Base-by-base conservation (phyloP, 306 rosid genomes). In the Benincasa hispida region DNA sequence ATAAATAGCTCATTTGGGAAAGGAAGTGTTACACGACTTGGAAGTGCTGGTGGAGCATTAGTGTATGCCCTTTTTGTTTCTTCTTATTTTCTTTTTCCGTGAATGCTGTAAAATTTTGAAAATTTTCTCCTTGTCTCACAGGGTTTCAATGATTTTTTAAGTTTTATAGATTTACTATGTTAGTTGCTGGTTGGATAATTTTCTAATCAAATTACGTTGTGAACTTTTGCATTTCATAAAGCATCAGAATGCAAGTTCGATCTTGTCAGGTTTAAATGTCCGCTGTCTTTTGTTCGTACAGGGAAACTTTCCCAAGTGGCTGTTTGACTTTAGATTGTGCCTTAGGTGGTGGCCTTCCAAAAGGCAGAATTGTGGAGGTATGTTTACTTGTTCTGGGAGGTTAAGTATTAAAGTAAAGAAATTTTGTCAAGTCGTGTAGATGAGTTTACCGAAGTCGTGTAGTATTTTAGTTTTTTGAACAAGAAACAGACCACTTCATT, bases 241-340 rank as follows among this genome's bases (percentile, higher is more conserved):
- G 18, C 32, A 45, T 28, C 57, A 24, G 22, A 72, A 72, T 8
- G 58, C 14, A 69, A 69, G 21, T 25, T 24, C 37, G 45, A 45
- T 54, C 41, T 19, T 41, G 68, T 58, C 21, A 17, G 32, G 54
- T 55, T 18, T 54, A 32, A 62, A 19, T 11, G 1, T 41, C 18
- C 14, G 14, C 51, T 22, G 13, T 3, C 13, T 58, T 48, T 53
- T 82, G 79, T 79, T 39, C 66, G 53, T 80, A 81, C 90, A 94
- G 98, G 76, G 99, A 94, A 87, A 94, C 99, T 21, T 94, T 94
- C 76, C 99, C 99, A 10, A 94, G 97, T 88, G 99, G 99, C 75
- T 94, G 97, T 82, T 90, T 94, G 90, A 86, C 95, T 14, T 83
- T 94, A 82, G 99, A 94, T 88, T 89, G 87, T 76, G 99, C 97